Evolutionary conservation across 768 basidiomycete genomes (phyloP).

Genomic region (Cantharellus anzutake): DNA sequence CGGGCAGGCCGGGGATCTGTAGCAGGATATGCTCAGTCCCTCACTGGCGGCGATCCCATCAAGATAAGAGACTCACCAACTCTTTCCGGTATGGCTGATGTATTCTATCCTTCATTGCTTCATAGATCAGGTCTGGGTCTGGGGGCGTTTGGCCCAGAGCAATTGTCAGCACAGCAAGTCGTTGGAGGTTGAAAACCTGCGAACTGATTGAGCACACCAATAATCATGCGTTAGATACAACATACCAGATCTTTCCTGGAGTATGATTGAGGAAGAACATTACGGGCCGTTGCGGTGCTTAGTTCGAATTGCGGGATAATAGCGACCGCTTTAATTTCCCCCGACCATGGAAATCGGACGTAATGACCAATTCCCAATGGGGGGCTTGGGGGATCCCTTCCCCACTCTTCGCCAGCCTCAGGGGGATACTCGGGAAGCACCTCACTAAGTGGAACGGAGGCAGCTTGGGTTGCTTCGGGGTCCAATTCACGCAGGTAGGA

Average conservation of each 20-base stretch:
- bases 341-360: conserved; percentile 73
- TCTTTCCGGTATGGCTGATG: conserved; percentile 91
- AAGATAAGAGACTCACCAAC: conserved; percentile 33
- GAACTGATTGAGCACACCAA: not conserved
- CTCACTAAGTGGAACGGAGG: conserved; percentile 84
- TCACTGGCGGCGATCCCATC: not conserved
- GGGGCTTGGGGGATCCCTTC: conserved; percentile 67
- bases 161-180: conserved; percentile 88
- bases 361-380: conserved; percentile 87
- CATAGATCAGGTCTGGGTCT: conserved; percentile 91
- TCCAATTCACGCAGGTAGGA: conserved; percentile 87
- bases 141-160: conserved; percentile 81
- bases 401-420: conserved; percentile 87
- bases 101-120: conserved; percentile 96
- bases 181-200: conserved; percentile 94
- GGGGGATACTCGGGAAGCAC: conserved; percentile 91
- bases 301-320: conserved; percentile 93
- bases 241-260: conserved; percentile 79
- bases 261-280: conserved; percentile 70
- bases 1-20: conserved; percentile 89
- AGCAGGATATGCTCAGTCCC: not conserved
- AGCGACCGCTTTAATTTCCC: conserved; percentile 74
- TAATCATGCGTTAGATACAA: conserved; percentile 4
- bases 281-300: conserved; percentile 85
- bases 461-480: conserved; percentile 56